Base-by-base conservation (phyloP, 2,329 filamentous ascomycete species). In the Aspergillus tanneri region DNA sequence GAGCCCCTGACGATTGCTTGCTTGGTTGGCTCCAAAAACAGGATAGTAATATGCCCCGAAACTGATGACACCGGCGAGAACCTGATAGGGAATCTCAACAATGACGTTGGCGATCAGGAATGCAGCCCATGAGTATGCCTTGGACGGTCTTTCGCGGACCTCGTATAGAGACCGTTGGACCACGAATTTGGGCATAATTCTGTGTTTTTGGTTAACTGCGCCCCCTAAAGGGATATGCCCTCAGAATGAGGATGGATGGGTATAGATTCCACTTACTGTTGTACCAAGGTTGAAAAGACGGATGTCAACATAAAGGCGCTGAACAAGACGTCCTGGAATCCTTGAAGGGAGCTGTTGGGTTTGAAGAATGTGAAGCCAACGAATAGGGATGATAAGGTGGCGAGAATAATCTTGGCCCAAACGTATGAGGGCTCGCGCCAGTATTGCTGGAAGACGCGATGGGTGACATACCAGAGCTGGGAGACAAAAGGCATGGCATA, bases 401-500 rank as follows among this genome's bases (percentile, higher is more conserved):
- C 89, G n/a, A 95, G 81, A 4, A 80, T 74, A 1, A 80, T 68
- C 75, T 95, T 95, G 57, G 87, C 84, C 75, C 90, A 93, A 66
- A 95, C 88, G 73, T 95, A 93, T 2, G 83, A 81, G 0, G 90
- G 90, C 1, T 85, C 90, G 51, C 90, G 85, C 89, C 90, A 95
- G 77, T 92, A 93, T 66, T 93, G 87, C 67, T 92, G 82, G 74
- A 92, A 92, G 23, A 91, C 86, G 61, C 90, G 88, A 56, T 78
- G 68, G 9, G 81, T 80, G 42, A 90, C 87, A 61, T 82, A 77
- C 51, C 70, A 72, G 30, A 92, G 72, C 70, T 95, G 90, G 4
- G 71, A 62, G 34, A 53, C 59, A 62, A 92, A 88, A 0, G 86
- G 80, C 23, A 88, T 86, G 2, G 90, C 90, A 54, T 92, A 95